Percentiles rank a stretch among this genome's conserved stretches.
Evolutionary conservation across 805 yeast genomes (phyloP).

Genomic region (Sungouiozyma ichnusensis): DNA sequence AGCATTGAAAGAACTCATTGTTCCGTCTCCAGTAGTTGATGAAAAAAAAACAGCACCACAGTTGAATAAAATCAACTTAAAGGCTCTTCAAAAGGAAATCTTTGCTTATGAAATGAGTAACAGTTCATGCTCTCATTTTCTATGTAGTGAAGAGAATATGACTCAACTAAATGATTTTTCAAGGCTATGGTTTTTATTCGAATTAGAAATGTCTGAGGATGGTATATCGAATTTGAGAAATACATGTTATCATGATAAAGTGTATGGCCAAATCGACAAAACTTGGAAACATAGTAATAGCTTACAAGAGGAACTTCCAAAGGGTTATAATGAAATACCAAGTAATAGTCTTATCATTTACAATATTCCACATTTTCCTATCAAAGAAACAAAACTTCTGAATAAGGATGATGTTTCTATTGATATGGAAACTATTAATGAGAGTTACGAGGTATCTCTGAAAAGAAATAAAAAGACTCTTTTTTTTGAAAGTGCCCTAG

Average conservation of each 20-base stretch:
- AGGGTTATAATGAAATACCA: conserved; percentile 7
- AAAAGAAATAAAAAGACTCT: neutral
- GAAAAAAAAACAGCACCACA: neutral
- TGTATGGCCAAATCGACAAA: conserved; percentile 16
- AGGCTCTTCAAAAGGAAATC: conserved; percentile 15
- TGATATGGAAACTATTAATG: conserved; percentile 10
- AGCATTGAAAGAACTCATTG: neutral
- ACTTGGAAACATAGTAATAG: conserved; percentile 15
- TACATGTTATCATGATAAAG: conserved; percentile 17
- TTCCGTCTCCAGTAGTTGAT: neutral
- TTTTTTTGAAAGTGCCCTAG: conserved; percentile 6
- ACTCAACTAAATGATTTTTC: conserved; percentile 4
- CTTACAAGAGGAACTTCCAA: conserved; percentile 4
- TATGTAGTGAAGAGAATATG: conserved; percentile 12
- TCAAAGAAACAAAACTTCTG: neutral
- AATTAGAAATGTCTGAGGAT: conserved; percentile 22
- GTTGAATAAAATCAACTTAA: conserved; percentile 14
- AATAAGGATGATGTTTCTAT: conserved; percentile 5
- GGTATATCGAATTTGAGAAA: conserved; percentile 20
- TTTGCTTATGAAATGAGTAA: conserved; percentile 9
- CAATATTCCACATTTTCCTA: neutral
- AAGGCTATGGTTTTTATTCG: conserved; percentile 25
- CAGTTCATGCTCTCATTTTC: conserved; percentile 12
- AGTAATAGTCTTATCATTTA: conserved; percentile 1
- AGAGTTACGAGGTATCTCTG: neutral